A percentile compares a stretch with the other conserved stretches of the same genome.
Evolutionary conservation across 805 yeast species (phyloP).

Genomic region (Kregervanrija delftensis): DNA sequence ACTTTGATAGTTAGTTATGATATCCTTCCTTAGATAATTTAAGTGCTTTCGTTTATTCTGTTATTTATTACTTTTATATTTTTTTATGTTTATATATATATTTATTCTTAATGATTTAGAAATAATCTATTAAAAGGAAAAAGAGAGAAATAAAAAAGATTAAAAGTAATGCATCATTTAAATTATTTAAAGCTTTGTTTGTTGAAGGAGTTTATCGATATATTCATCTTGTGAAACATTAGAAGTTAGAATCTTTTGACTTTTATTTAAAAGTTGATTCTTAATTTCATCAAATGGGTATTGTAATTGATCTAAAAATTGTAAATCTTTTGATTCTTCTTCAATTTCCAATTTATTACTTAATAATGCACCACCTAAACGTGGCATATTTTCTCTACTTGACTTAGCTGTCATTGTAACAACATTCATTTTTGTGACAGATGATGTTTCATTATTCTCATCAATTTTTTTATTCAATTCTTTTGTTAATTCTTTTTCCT

Average conservation of each 20-base stretch:
- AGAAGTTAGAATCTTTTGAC: conserved; percentile 13
- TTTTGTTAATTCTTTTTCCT: conserved; percentile 34
- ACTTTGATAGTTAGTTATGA: too few relatives aligned
- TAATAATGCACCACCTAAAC: conserved; percentile 62
- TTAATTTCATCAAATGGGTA: conserved; percentile 5
- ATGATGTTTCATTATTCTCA: conserved; percentile 27
- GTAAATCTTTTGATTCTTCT: conserved; percentile 36
- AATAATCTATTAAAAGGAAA: too few relatives aligned
- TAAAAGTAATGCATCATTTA: too few relatives aligned
- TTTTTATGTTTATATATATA: too few relatives aligned
- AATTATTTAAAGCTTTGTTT: conserved; percentile 7
- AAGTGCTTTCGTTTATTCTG: too few relatives aligned
- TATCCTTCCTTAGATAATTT: too few relatives aligned
- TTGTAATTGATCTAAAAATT: neutral
- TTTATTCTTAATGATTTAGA: too few relatives aligned
- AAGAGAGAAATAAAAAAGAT: too few relatives aligned
- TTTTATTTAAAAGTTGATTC: conserved; percentile 6
- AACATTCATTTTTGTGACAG: conserved; percentile 24
- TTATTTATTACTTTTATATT: too few relatives aligned
- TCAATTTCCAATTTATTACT: conserved; percentile 61
- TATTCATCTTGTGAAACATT: conserved; percentile 26
- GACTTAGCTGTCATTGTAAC: conserved; percentile 74
- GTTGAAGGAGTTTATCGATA: conserved; percentile 22
- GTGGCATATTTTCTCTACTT: conserved; percentile 47
- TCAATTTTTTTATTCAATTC: conserved; percentile 33